Evolutionary conservation across 257 asterid genomes (phyloP).

Genomic region (Mitragyna speciosa): DNA sequence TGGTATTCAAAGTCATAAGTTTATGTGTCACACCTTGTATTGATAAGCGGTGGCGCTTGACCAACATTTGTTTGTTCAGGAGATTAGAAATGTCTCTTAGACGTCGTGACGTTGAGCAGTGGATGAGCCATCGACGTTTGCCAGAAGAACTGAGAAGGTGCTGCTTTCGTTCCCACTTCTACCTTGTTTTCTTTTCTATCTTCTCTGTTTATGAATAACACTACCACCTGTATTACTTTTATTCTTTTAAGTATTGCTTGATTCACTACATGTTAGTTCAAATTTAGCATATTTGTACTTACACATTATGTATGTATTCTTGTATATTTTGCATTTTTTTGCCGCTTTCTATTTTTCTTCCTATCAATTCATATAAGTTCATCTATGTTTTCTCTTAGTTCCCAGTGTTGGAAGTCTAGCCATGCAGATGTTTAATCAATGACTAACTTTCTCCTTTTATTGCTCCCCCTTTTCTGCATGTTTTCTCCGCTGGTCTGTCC

Average conservation of each 20-base stretch:
- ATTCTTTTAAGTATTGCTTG: not conserved
- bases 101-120: slow-evolving; percentile 88
- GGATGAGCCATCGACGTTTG: slow-evolving; percentile 96
- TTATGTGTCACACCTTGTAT: not conserved
- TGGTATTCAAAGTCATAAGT: not conserved
- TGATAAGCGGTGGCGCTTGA: not conserved
- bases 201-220: not conserved
- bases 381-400: not conserved
- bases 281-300: not conserved
- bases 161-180: slow-evolving; percentile 3
- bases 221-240: not conserved
- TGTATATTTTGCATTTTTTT: no score
- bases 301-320: no score
- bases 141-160: slow-evolving; percentile 75
- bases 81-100: slow-evolving; percentile 77
- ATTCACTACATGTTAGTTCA: not conserved
- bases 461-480: not conserved
- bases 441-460: not conserved
- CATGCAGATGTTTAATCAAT: not conserved
- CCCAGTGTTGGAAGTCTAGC: not conserved
- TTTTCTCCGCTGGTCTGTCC: not conserved
- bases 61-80: slow-evolving; percentile 39
- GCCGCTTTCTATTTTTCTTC: no score
- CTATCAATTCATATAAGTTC: no score
- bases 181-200: not conserved